Evolutionary conservation across 2,329 filamentous ascomycete genomes (phyloP), one percentile per base, ranked within the genome.

Genomic region (Podosphaera xanthii): DNA sequence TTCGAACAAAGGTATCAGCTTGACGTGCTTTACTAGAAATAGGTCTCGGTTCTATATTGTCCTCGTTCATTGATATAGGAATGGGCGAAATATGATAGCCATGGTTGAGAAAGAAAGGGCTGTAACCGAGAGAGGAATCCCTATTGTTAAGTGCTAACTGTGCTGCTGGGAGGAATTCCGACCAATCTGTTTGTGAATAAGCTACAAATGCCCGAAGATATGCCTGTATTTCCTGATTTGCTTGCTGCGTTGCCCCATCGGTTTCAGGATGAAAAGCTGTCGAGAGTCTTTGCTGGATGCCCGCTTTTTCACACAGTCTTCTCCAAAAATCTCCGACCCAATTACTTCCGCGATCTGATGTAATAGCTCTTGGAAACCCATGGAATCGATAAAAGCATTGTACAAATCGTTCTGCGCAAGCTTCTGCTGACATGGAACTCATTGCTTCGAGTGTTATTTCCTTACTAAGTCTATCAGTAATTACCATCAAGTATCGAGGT

Each of bases 181-280:
- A 0, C 92, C 92, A 0, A 91, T 97, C 65, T 98, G 71, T 4
- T 96, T 73, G 10, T 96, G 69, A 71, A 88, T 84, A 63, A 78
- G 87, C 10, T 86, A 81, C 2, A 68, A 35, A 54, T 12, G 14
- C 34, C 3, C 52, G 31, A 4, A 54, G 34, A 35, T 54, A 54
- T 34, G 31, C 31, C n/a, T 54, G 31, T 4, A 54, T 35, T 12
- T 35, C 52, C 30, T 34, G 31, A 22, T 54, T 54, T 4, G 31
- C 31, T 12, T 34, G 52, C n/a, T 54, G 31, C 9, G 52, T 50
- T 54, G 31, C 3, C 8, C 46, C 10, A 22, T 50, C 46, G 8
- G 22, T 22, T 22, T 56, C 22, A 22, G 22, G 22, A 22, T 22
- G 22, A 22, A 22, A 22, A 22, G 22, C 22, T 22, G 22, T 22